Evolutionary conservation across 345 rosid genomes (phyloP), one percentile per base, ranked within the genome.

Genomic region (Gossypium sturtianum): DNA sequence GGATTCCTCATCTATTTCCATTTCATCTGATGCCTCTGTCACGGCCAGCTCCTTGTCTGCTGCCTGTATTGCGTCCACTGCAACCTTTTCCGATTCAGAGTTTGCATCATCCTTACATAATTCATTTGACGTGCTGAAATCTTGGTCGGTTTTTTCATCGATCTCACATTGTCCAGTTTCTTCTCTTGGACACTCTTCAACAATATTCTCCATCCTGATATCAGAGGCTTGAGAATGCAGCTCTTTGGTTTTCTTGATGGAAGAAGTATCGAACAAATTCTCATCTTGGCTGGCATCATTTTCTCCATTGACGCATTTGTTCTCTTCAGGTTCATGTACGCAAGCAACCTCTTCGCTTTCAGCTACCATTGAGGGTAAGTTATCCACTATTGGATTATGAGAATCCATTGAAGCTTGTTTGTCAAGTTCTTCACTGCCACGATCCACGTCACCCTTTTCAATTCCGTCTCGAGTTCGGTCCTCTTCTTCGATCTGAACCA

Each of bases 381-480:
- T 45, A 19, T 47, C 72, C 56, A 70, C 58, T 64, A 53, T 45
- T 34, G 27, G 52, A 73, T 78, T 78, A 17, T 75, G 61, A n/a
- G n/a, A 38, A 76, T 74, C 74, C 69, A 61, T 43, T 12, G 13
- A 58, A 70, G 59, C 23, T 63, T 47, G 78, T 75, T 65, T 56
- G 19, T 65, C 25, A 20, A 59, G 72, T 58, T 45, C 71, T 22
- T 45, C 71, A 66, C 3, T 20, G 71, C 19, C 19, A 7, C 13
- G 25, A 22, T 20, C 19, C 47, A 6, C 12, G 54, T 22, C 54
- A 2, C n/a, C 12, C 54, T 66, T 45, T 13, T 47, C 53, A 2
- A 45, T 47, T 20, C 34, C 8, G 27, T 63, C 67, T 63, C 58
- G 79, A n/a, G 57, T 75, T 60, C 71, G 83, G 25, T 44, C 66